Evolutionary conservation across 768 basidiomycete genomes (phyloP).

Genomic region (Tulasnella sp.): DNA sequence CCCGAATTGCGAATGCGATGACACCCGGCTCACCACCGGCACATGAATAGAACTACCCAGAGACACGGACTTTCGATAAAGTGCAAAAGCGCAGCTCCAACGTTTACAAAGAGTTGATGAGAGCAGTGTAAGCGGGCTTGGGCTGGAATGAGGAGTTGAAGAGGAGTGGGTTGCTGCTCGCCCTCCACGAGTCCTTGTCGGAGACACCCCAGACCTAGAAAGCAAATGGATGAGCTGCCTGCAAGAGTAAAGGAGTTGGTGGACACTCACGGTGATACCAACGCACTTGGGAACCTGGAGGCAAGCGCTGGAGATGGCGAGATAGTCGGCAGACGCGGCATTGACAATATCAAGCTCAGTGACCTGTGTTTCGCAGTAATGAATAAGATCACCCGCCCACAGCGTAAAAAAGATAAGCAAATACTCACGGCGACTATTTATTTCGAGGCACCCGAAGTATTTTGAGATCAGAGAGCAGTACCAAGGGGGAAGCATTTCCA

Average conservation of each 20-base stretch:
- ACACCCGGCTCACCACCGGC: no score
- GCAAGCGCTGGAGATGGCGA: conserved; percentile 3
- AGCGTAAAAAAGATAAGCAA: neutral
- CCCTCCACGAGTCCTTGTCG: conserved; percentile 6
- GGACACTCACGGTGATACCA: conserved; percentile 5
- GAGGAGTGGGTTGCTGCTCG: conserved; percentile 1
- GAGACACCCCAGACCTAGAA: conserved; percentile 3
- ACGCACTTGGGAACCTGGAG: conserved; percentile 2
- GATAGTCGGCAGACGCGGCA: neutral
- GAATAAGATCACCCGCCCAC: neutral
- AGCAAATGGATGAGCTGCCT: neutral
- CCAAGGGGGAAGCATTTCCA: no score
- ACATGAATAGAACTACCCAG: no score
- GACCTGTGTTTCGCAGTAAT: neutral
- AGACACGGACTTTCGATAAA: no score
- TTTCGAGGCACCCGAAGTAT: neutral
- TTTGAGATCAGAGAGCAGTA: no score
- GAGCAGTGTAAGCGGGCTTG: conserved; percentile 9
- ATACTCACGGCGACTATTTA: neutral
- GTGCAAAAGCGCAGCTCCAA: no score
- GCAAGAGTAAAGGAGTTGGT: neutral
- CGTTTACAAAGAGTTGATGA: neutral
- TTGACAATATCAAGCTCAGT: conserved; percentile 11
- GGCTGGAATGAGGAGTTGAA: neutral
- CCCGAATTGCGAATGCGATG: no score